phyloP scores from a whole-genome alignment of 2,329 filamentous ascomycete species.

The Penicillium concentricum region DNA sequence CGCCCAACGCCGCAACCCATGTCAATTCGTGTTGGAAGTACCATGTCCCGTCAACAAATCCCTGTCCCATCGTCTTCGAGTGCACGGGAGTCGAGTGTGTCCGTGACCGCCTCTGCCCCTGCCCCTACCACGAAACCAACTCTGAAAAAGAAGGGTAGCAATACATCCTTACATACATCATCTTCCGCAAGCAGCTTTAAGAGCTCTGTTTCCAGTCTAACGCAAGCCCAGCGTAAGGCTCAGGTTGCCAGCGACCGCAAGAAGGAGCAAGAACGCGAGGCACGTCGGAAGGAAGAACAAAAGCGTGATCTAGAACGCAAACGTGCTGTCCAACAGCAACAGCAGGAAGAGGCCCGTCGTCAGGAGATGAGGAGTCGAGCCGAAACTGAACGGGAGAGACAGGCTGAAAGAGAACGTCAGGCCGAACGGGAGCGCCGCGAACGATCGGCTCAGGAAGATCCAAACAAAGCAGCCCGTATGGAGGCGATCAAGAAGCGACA shows the following conservation, averaged over 20 bases:
- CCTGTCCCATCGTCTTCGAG: conserved; percentile 51
- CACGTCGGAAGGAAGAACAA: conserved; percentile 76
- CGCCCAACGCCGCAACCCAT: conserved; percentile 50
- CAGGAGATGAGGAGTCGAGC: conserved; percentile 63
- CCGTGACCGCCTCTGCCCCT: conserved; percentile 48
- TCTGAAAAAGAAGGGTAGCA: conserved; percentile 65
- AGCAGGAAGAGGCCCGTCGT: conserved; percentile 60
- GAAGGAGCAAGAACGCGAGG: conserved; percentile 69
- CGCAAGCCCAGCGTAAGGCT: conserved; percentile 67
- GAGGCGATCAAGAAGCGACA: conserved; percentile 57
- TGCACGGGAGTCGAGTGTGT: conserved; percentile 55
- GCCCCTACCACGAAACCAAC: conserved; percentile 44
- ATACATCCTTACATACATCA: conserved; percentile 59
- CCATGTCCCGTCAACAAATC: conserved; percentile 46
- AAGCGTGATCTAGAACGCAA: conserved; percentile 81
- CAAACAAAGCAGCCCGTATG: conserved; percentile 65
- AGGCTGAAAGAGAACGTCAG: conserved; percentile 37
- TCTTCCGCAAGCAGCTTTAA: conserved; percentile 61
- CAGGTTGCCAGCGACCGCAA: conserved; percentile 75
- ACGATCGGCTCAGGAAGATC: conserved; percentile 54
- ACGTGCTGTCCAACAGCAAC: conserved; percentile 55
- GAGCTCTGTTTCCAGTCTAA: conserved; percentile 58
- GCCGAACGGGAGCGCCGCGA: conserved; percentile 28
- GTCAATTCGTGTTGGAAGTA: conserved; percentile 50
- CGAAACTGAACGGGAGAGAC: conserved; percentile 50